These are phyloP conservation scores for Tetragonia tetragonoides DNA, from an alignment of 148 eudicot species.

Conservation along the genomic window DNA sequence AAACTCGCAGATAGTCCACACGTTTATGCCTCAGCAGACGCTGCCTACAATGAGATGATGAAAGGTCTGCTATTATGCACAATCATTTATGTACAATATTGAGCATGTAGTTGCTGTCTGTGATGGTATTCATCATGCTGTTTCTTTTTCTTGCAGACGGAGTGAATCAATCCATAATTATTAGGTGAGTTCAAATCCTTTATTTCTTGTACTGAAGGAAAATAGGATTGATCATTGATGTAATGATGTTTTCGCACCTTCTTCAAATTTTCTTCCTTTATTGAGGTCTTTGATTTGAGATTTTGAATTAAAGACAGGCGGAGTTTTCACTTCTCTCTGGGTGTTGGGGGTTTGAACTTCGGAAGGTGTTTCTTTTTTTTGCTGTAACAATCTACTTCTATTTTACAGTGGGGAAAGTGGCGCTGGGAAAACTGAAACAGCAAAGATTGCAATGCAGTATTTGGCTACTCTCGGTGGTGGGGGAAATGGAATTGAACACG, in stretches of 20 bases:
- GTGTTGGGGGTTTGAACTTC: neutral
- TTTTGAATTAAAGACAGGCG: neutral
- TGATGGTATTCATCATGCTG: constrained; percentile 1
- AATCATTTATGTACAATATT: neutral
- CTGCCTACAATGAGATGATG: constrained; percentile 81
- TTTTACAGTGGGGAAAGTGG: constrained; percentile 92
- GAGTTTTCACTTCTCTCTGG: neutral
- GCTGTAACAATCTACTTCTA: neutral
- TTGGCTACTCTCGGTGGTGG: constrained; percentile 82
- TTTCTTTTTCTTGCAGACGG: constrained; percentile 61
- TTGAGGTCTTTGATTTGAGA: neutral
- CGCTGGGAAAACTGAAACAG: constrained; percentile 98
- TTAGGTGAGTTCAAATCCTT: constrained; percentile 52
- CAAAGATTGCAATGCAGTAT: constrained; percentile 89
- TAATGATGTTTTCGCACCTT: too few species aligned
- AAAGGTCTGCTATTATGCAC: constrained; percentile 46
- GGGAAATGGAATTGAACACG: constrained; percentile 58
- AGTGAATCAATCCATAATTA: constrained; percentile 74
- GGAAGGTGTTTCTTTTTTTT: neutral
- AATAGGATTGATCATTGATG: neutral
- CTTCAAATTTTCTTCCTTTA: neutral
- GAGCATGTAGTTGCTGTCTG: constrained; percentile 13
- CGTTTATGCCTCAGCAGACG: constrained; percentile 71
- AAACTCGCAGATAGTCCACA: constrained; percentile 85
- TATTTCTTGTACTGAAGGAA: neutral